Base-by-base conservation (phyloP, 2,329 filamentous ascomycete species). In the Aspergillus hortae region DNA sequence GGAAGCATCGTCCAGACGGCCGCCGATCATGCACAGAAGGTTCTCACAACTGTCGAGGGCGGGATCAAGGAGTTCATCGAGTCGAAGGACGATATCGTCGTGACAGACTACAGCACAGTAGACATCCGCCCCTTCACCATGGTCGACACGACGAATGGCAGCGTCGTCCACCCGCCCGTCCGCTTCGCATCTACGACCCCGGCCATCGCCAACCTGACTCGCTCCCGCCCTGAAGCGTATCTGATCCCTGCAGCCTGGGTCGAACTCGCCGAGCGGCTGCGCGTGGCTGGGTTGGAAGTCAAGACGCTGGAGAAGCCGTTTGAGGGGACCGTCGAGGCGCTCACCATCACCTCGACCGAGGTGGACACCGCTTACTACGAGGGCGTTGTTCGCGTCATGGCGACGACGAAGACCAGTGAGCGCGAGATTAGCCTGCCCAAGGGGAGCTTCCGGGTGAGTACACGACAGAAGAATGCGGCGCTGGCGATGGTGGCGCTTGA, bases 161-260 rank as follows among this genome's bases (percentile, higher is more conserved):
- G 48, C n/a, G 48, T 50, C 7, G 48, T 50, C 41, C 32, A 40
- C 32, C 48, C 48, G 2, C 6, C 48, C 32, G 48, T 50, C 32
- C 48, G 48, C 41, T 50, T 50, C 48, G 48, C 48, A 27, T 50
- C 48, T 6, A 50, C 48, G 21, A 50, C 48, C 23, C 48, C 48
- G 2, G 17, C 42, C 30, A 4, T 50, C 1, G 48, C 48, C 10
- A 50, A 50, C 15, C 48, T 50, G 19, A 50, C 48, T 45, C 48
- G 48, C 41, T 10, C 48, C 32, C 48, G 48, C 10, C 48, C 48
- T 2, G 48, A 50, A 21, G 42, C 48, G 30, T 50, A 50, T 17
- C 48, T 50, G 3, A 50, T 50, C 33, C 48, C 48, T 14, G 23
- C 32, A 14, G 48, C 48, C 9, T 50, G 48, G 48, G n/a, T 21